These are phyloP conservation scores for Phytophthora fragariaefolia DNA, from an alignment of 352 stramenopile genomes.

Conservation along the genomic window DNA sequence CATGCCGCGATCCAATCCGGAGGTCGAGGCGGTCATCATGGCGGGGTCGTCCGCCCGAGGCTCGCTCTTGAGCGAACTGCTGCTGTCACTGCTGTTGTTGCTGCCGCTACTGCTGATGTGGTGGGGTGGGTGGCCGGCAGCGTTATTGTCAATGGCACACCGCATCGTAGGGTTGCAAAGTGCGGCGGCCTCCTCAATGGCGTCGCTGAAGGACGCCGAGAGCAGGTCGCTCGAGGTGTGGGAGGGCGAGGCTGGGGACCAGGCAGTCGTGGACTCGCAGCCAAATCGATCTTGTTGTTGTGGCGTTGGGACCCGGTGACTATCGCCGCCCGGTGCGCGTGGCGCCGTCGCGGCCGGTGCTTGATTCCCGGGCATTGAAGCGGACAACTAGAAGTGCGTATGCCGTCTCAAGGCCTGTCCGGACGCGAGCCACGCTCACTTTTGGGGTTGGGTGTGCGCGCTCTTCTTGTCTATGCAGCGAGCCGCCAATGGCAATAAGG, in stretches of 20 bases:
- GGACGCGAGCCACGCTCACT: constrained; percentile 20
- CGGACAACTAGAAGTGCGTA: constrained; percentile 1
- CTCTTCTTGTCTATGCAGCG: constrained; percentile 33
- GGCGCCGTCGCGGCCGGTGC: constrained; percentile 21
- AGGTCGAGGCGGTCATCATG: constrained; percentile 16
- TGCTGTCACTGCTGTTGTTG: constrained; percentile 2
- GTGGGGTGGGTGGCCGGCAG: not conserved
- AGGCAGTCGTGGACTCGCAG: constrained; percentile 18
- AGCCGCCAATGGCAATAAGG: constrained; percentile 1
- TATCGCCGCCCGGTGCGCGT: constrained; percentile 13
- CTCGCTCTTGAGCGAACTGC: constrained; percentile 16
- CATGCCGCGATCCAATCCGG: constrained; percentile 42
- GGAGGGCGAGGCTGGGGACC: constrained; percentile 29
- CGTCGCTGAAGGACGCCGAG: constrained; percentile 21
- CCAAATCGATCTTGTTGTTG: constrained; percentile 25
- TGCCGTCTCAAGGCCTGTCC: not conserved
- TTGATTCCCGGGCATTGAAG: constrained; percentile 29
- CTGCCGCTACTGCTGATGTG: not conserved
- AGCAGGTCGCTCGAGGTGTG: constrained; percentile 15
- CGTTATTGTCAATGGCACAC: constrained; percentile 8
- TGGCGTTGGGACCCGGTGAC: not conserved
- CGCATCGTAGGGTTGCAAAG: constrained; percentile 18
- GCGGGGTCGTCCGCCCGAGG: not conserved
- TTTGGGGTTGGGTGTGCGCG: constrained; percentile 11
- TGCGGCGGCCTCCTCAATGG: constrained; percentile 6